Conservation (phyloP, 2,329 filamentous ascomycete species). For the Neopestalotiopsis clavispora region DNA sequence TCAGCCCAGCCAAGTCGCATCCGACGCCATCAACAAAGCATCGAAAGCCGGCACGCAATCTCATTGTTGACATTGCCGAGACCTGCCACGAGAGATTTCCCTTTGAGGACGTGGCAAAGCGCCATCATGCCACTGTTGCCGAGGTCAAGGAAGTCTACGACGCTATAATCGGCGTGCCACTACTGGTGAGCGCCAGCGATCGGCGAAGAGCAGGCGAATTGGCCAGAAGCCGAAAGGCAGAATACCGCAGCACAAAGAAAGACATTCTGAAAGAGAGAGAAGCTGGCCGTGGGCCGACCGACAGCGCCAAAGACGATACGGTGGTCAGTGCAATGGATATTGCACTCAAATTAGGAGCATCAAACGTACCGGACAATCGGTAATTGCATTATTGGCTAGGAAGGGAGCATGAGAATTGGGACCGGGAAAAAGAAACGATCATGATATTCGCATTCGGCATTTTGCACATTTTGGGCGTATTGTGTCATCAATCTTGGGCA, state of each 20-base stretch:
- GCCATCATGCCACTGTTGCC: slow-evolving; percentile 46
- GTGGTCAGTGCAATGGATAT: slow-evolving; percentile 13
- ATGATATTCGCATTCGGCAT: neutral
- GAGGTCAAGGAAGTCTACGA: slow-evolving; percentile 53
- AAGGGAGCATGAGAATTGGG: neutral
- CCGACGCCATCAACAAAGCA: slow-evolving; percentile 31
- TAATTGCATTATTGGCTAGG: neutral
- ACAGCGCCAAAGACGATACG: slow-evolving; percentile 6
- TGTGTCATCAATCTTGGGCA: neutral
- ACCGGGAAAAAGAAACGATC: neutral
- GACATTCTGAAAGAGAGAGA: slow-evolving; percentile 30
- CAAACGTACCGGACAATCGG: neutral
- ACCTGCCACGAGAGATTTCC: slow-evolving; percentile 52
- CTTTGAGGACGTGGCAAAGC: slow-evolving; percentile 48
- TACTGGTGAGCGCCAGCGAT: slow-evolving; percentile 50
- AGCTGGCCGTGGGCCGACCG: slow-evolving; percentile 17
- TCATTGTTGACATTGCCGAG: slow-evolving; percentile 55
- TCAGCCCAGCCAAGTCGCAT: slow-evolving; percentile 28
- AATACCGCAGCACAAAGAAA: slow-evolving; percentile 48
- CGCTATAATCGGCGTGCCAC: slow-evolving; percentile 52
- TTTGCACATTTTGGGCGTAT: neutral
- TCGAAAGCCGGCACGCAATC: slow-evolving; percentile 40
- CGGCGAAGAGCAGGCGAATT: slow-evolving; percentile 46
- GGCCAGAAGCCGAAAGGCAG: slow-evolving; percentile 45
- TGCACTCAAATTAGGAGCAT: slow-evolving; percentile 13